Evolutionary conservation across 306 rosid genomes (phyloP), one percentile per base, ranked within the genome.

Genomic region (Prunus persica): DNA sequence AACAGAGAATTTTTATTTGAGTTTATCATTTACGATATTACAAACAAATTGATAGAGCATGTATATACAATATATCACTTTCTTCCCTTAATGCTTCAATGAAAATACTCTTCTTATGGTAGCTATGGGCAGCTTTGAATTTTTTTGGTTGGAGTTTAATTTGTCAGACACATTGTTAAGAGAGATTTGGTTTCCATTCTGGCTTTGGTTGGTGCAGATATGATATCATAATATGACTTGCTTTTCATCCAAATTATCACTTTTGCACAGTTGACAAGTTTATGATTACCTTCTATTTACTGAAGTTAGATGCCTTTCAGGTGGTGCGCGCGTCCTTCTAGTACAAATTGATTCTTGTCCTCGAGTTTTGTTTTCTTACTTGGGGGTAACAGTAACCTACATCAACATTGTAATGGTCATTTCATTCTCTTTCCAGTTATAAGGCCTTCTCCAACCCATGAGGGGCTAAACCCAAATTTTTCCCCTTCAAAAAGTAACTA

Each of bases 11-110:
- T 11, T 15, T 27, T 15, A 11, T 60, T 27, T 62, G 4, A 22
- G 9, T 27, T 28, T 3, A 56, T 20, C 65, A 7, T 56, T 6
- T 28, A 20, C 22, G 6, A 27, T 49, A 69, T 69, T 24, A 24
- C 3, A 56, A 55, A 55, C 25, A n/a, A 55, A 55, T 9, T 55
- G 27, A 20, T 20, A 56, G 28, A 19, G 4, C 50, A 14, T 72
- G 54, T 56, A 58, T 56, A 58, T 8, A 58, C 9, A 47, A 69
- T 72, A 73, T 73, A 73, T 72, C 32, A 55, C 76, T 12, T 72
- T 57, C 50, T 71, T 14, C 13, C 38, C 54, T 28, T 47, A 45
- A 8, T 60, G 27, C 45, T 45, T 22, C 5, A 13, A 15, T 73
- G 27, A 60, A n/a, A 58, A 24, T 58, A 10, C 19, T 60, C 18